A percentile compares a stretch with the other conserved stretches of the same genome.
Conservation (phyloP, 2,329 filamentous ascomycete genomes). For the Colletotrichum karsti region DNA sequence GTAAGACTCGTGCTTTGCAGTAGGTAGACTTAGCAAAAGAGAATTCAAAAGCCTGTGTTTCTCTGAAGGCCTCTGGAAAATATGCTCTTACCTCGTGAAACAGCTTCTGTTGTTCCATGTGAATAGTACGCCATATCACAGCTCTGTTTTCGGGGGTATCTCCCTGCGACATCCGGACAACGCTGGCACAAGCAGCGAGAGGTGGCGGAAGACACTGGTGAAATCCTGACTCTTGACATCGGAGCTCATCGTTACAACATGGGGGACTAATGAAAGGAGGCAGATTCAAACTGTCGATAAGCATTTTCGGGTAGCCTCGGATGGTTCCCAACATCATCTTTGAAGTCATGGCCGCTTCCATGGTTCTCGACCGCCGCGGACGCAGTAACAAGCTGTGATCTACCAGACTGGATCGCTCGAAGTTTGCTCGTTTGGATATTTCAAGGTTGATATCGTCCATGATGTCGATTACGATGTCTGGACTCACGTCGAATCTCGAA, state of each 20-base stretch:
- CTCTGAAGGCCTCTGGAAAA: fast-evolving
- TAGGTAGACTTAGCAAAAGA: background rate
- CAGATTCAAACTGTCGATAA: background rate
- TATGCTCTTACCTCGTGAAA: background rate
- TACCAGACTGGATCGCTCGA: background rate
- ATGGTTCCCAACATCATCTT: background rate
- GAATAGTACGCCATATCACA: background rate
- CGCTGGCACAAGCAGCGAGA: background rate
- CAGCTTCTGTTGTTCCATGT: background rate
- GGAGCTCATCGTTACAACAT: background rate
- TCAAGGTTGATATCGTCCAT: background rate
- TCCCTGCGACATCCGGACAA: background rate
- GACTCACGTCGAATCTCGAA: background rate
- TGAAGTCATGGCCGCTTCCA: background rate
- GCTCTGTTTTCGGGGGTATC: background rate
- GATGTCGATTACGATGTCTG: background rate
- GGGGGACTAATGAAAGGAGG: background rate
- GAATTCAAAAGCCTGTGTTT: fast-evolving
- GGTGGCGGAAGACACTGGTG: background rate
- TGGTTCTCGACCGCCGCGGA: background rate
- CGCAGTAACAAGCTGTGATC: background rate
- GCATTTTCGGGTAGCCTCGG: background rate
- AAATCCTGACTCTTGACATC: background rate
- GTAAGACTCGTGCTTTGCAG: background rate
- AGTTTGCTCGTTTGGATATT: background rate